phyloP scores from a whole-genome alignment of 78 protist species.

The Creolimax fragrantissima region DNA sequence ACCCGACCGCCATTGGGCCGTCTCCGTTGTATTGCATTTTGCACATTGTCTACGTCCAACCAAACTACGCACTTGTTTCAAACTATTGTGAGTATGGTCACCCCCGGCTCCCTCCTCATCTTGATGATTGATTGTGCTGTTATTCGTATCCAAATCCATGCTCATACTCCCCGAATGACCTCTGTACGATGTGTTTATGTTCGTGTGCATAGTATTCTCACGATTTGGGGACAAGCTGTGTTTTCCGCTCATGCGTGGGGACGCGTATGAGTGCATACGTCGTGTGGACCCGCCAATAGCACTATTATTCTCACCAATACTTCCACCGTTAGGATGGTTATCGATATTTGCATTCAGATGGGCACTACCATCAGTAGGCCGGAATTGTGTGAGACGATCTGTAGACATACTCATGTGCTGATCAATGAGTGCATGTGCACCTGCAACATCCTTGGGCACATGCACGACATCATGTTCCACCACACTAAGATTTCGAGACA shows the following conservation, averaged over 20 bases:
- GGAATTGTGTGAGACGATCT: too few relatives aligned
- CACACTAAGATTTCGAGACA: too few relatives aligned
- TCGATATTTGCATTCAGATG: background rate
- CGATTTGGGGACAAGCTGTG: background rate
- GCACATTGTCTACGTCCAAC: background rate
- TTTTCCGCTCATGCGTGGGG: background rate
- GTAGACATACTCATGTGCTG: background rate
- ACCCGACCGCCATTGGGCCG: conserved; percentile 22
- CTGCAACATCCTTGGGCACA: background rate
- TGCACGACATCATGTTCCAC: background rate
- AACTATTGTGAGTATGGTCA: background rate
- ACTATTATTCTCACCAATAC: background rate
- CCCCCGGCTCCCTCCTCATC: background rate
- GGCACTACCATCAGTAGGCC: too few relatives aligned
- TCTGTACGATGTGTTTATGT: too few relatives aligned
- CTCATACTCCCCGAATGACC: background rate
- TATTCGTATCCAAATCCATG: background rate
- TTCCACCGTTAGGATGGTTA: background rate
- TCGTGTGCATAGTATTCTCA: background rate
- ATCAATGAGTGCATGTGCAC: background rate
- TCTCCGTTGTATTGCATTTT: background rate
- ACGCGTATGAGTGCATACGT: background rate
- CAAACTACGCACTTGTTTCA: background rate
- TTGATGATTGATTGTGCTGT: background rate
- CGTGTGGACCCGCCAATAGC: background rate